Conservation (phyloP, 2,329 filamentous ascomycete species). For the Botryosphaeria dothidea region DNA sequence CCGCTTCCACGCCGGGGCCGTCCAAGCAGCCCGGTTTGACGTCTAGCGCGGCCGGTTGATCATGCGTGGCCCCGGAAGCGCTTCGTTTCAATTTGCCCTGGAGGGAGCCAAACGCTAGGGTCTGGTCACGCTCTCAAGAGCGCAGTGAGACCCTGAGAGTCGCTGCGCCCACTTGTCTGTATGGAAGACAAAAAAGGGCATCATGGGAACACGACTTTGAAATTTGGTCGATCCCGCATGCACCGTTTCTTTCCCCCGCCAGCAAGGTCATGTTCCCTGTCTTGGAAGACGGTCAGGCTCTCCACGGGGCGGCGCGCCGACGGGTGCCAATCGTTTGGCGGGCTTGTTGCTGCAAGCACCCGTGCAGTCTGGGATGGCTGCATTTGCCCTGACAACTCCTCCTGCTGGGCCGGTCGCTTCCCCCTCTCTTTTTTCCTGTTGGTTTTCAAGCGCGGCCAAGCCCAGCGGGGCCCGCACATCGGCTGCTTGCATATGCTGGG, state of each 20-base stretch:
- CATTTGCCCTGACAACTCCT: slow-evolving; percentile 8
- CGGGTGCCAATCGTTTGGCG: slow-evolving; percentile 13
- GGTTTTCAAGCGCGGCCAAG: slow-evolving; percentile 2
- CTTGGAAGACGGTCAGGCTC: neutral
- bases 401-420: neutral
- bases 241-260: neutral
- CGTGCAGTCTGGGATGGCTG: neutral
- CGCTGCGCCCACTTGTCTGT: neutral
- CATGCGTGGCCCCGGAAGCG: neutral
- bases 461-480: neutral
- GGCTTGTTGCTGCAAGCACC: slow-evolving; percentile 7
- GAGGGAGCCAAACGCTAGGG: neutral
- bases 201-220: slow-evolving; percentile 5
- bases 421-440: neutral
- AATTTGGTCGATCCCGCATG: neutral
- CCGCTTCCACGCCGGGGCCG: neutral
- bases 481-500: neutral
- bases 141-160: neutral
- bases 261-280: neutral
- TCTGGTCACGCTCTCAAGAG: neutral
- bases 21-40: slow-evolving; percentile 7
- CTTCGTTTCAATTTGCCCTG: neutral
- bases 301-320: neutral
- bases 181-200: neutral
- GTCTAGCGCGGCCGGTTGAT: neutral